Evolutionary conservation across 2,329 filamentous ascomycete genomes (phyloP).

Genomic region (Myriosclerotinia duriaeana): DNA sequence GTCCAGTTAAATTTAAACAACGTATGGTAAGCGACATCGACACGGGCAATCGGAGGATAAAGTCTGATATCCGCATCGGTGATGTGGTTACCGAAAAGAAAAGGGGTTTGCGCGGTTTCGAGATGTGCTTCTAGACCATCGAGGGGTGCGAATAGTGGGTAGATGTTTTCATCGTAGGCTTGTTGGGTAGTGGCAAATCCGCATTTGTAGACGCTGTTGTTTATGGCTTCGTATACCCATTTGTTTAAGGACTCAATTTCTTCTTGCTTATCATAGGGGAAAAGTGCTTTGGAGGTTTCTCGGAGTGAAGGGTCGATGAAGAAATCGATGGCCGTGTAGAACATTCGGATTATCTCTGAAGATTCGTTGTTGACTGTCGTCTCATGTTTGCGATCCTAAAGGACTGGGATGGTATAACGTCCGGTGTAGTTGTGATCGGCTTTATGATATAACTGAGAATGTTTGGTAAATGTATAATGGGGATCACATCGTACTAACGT

Average conservation of each 20-base stretch:
- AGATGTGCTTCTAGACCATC: slow-evolving; percentile 69
- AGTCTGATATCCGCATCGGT: slow-evolving; percentile 64
- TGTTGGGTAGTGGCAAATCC: slow-evolving; percentile 81
- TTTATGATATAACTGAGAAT: slow-evolving; percentile 64
- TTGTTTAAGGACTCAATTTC: slow-evolving; percentile 52
- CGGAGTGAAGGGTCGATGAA: background rate
- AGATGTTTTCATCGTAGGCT: slow-evolving; percentile 74
- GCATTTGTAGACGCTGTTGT: slow-evolving; percentile 69
- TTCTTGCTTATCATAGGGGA: background rate
- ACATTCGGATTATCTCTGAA: slow-evolving; percentile 76
- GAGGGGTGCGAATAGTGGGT: slow-evolving; percentile 68
- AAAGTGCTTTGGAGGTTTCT: background rate
- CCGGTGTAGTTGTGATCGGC: slow-evolving; percentile 62
- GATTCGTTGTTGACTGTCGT: slow-evolving; percentile 75
- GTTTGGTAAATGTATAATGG: slow-evolving; percentile 51
- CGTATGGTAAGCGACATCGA: slow-evolving; percentile 66
- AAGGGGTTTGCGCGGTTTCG: slow-evolving; percentile 49
- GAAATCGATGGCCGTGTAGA: slow-evolving; percentile 55
- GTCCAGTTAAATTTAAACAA: slow-evolving; percentile 63
- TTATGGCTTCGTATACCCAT: slow-evolving; percentile 74
- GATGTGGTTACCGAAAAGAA: slow-evolving; percentile 61
- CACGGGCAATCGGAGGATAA: slow-evolving; percentile 47
- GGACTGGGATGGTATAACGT: slow-evolving; percentile 65
- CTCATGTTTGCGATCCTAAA: slow-evolving; percentile 58
- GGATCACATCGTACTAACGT: slow-evolving; percentile 22